Base-by-base conservation (phyloP, 345 rosid genomes). In the Lepidium africanum region DNA sequence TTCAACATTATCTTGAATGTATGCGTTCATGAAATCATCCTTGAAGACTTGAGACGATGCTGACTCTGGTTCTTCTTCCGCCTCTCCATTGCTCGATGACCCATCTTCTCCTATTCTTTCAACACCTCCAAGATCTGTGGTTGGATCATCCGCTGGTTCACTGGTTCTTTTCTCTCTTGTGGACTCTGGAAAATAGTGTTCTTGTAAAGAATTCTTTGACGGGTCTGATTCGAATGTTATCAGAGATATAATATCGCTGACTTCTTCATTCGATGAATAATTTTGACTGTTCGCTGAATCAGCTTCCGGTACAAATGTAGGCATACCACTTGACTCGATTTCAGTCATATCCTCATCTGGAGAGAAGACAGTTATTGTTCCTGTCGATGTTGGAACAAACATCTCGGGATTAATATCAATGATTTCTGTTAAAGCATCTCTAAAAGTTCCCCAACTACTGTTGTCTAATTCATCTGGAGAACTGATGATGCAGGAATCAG, bases 401-500 rank as follows among this genome's bases (percentile, higher is more conserved):
- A 84, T 35, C 14, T 78, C 79, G n/a, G 86, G 78, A 49, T 72
- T 68, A 33, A 67, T 33, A 71, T 80, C 79, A 19, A 82, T 69
- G 67, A 85, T 71, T 67, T 82, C 90, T 10, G 80, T 69, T 66
- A 87, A 76, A 36, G 83, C 85, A 59, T 85, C 87, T 73, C 73
- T 87, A 45, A 84, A 50, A 51, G 75, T 79, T 47, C 60, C 76
- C 91, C 86, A 87, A 35, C 65, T 71, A 33, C 42, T 64, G 23
- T 21, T 37, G 19, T 82, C 83, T 15, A 77, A 79, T 65, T 69
- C 56, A 21, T 83, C 91, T 43, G 77, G 70, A 65, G 80, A 83
- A 37, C 67, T 70, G 62, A 77, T 55, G 59, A 84, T 78, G 69
- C 92, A 89, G 49, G 91, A 89, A 76, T 89, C 88, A 58, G 74